Evolutionary conservation across 108 stramenopile species (phyloP).

Genomic region (Schizochytrium sp.): DNA sequence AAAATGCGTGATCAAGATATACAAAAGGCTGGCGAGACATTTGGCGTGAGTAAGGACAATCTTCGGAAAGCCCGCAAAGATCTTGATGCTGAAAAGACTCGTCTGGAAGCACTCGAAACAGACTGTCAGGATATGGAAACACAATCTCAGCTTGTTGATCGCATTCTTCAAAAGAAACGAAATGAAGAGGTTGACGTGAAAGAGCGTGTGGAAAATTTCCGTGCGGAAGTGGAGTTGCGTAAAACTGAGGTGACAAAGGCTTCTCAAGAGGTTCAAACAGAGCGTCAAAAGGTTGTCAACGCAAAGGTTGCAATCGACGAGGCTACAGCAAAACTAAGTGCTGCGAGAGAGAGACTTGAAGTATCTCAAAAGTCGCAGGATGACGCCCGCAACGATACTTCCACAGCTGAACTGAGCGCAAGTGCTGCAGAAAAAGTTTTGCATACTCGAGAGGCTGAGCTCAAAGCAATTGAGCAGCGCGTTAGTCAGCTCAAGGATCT

Average conservation of each 20-base stretch:
- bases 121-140: conserved; percentile 77
- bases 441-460: conserved; percentile 73
- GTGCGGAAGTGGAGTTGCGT: conserved; percentile 81
- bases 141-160: conserved; percentile 73
- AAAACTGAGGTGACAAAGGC: conserved; percentile 76
- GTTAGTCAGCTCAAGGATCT: conserved; percentile 74
- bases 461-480: conserved; percentile 71
- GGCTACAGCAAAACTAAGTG: conserved; percentile 63
- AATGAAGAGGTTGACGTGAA: conserved; percentile 73
- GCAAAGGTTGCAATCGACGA: conserved; percentile 66
- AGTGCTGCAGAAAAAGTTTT: conserved; percentile 77
- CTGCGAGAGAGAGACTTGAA: conserved; percentile 38
- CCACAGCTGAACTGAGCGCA: conserved; percentile 73
- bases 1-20: conserved; percentile 83
- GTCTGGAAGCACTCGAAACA: conserved; percentile 70
- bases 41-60: conserved; percentile 62
- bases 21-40: conserved; percentile 71
- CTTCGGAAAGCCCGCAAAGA: conserved; percentile 63
- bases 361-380: conserved; percentile 63
- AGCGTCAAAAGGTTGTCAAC: conserved; percentile 71
- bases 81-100: conserved; percentile 66
- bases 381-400: conserved; percentile 71
- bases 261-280: conserved; percentile 71
- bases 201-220: conserved; percentile 71
- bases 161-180: conserved; percentile 76